These are phyloP conservation scores for Chernovozyma sophiae-reginae DNA, from an alignment of 1,139 yeast genomes.

Conservation along the genomic window DNA sequence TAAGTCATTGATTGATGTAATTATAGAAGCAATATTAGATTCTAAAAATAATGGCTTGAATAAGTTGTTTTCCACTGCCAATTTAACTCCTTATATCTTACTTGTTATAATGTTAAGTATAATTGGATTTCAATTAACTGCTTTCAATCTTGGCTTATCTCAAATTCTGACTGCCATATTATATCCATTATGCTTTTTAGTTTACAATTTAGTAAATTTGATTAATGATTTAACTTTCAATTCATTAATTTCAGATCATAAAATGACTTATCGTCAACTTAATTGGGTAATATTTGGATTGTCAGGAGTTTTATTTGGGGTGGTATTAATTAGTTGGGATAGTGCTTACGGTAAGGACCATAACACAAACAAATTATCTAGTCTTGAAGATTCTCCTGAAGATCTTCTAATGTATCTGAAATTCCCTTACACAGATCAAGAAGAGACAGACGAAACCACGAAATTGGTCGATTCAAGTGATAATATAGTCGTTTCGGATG, in stretches of 20 bases:
- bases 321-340: constrained; percentile 43
- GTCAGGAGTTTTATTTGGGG: constrained; percentile 38
- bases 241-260: constrained; percentile 24
- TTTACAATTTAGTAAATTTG: constrained; percentile 72
- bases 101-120: constrained; percentile 57
- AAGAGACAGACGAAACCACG: constrained; percentile 10
- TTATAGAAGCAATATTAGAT: constrained; percentile 43
- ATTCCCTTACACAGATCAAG: constrained; percentile 17
- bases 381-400: constrained; percentile 8
- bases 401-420: constrained; percentile 17
- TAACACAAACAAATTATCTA: not conserved
- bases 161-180: constrained; percentile 72
- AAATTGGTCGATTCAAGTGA: no score
- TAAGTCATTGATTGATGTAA: constrained; percentile 72
- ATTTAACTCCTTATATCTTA: constrained; percentile 43
- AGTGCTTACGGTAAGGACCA: constrained; percentile 27
- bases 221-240: constrained; percentile 65
- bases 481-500: no score
- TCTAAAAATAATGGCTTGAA: constrained; percentile 19
- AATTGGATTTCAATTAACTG: constrained; percentile 71
- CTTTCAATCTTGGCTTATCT: constrained; percentile 70
- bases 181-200: constrained; percentile 82
- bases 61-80: constrained; percentile 18
- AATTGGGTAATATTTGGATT: constrained; percentile 37
- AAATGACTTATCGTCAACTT: constrained; percentile 29